Percentiles rank a stretch among this genome's conserved stretches.
These are phyloP conservation scores for Globisporangium canariense DNA, from an alignment of 352 stramenopile genomes.

Conservation along the genomic window DNA sequence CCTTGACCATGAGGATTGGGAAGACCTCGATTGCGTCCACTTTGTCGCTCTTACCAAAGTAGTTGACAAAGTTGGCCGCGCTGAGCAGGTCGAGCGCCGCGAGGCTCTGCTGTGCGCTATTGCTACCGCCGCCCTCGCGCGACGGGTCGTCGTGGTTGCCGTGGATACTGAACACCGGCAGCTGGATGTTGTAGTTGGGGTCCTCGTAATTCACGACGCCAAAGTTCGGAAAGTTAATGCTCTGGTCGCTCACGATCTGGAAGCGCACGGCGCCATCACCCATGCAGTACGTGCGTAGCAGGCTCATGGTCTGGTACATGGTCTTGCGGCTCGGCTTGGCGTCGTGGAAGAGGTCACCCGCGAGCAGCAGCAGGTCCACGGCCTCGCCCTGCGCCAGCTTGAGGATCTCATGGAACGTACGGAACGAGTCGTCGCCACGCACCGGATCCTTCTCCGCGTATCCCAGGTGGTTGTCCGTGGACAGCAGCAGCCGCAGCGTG, in stretches of 20 bases:
- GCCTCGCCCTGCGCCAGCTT: conserved; percentile 53
- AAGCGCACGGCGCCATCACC: conserved; percentile 82
- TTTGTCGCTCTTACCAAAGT: conserved; percentile 94
- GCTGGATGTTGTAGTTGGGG: conserved; percentile 91
- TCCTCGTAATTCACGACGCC: conserved; percentile 97
- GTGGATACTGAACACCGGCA: conserved; percentile 98
- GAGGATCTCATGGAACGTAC: conserved; percentile 87
- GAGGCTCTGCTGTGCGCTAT: conserved; percentile 64
- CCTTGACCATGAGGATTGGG: conserved; percentile 96
- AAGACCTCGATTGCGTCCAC: conserved; percentile 95
- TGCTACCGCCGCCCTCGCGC: conserved; percentile 75
- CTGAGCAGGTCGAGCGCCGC: conserved; percentile 95
- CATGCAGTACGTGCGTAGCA: conserved; percentile 95
- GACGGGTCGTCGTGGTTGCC: conserved; percentile 99
- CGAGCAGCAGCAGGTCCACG: conserved; percentile 93
- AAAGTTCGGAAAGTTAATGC: conserved; percentile 88
- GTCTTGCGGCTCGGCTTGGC: conserved; percentile 97
- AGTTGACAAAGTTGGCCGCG: conserved; percentile 97
- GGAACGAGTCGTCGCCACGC: conserved; percentile 91
- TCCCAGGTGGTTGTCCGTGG: conserved; percentile 99
- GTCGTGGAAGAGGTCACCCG: conserved; percentile 98
- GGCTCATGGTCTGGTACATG: conserved; percentile 96
- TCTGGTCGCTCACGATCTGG: conserved; percentile 90
- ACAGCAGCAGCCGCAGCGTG: conserved; percentile 90
- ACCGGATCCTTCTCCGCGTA: conserved; percentile 96